phyloP scores from a whole-genome alignment of 2,329 filamentous ascomycete species.

The Tolypocladium tropicale region DNA sequence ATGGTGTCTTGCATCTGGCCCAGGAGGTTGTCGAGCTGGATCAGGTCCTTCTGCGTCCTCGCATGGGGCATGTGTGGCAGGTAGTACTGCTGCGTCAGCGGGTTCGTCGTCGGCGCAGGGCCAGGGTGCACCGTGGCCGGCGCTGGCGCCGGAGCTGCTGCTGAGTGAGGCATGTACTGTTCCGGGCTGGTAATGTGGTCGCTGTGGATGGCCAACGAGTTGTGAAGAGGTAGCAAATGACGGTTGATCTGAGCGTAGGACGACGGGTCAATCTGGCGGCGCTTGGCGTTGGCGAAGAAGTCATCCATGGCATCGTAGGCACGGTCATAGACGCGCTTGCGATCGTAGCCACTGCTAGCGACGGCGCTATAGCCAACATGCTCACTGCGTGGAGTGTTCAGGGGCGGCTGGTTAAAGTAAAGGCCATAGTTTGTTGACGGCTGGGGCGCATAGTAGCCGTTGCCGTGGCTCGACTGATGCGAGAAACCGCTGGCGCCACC shows the following conservation, averaged over 20 bases:
- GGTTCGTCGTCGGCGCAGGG: constrained; percentile 47
- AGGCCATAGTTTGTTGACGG: constrained; percentile 55
- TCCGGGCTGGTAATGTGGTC: constrained; percentile 32
- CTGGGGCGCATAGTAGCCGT: constrained; percentile 48
- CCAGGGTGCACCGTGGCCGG: constrained; percentile 43
- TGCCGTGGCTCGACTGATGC: constrained; percentile 41
- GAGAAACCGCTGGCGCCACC: constrained; percentile 43
- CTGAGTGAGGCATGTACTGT: constrained; percentile 42
- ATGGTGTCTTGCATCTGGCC: constrained; percentile 95
- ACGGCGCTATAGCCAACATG: constrained; percentile 52
- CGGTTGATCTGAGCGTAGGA: constrained; percentile 91
- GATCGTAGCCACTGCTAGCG: constrained; percentile 48
- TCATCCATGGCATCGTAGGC: constrained; percentile 84
- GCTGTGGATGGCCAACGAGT: constrained; percentile 53
- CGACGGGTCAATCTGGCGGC: constrained; percentile 75
- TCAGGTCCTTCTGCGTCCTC: constrained; percentile 84
- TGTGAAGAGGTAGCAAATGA: constrained; percentile 72
- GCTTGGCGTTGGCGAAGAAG: constrained; percentile 89
- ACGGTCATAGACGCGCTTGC: constrained; percentile 80
- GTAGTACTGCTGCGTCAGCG: constrained; percentile 63
- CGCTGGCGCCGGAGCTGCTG: constrained; percentile 20
- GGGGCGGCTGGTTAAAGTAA: constrained; percentile 62
- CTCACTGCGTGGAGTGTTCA: constrained; percentile 41
- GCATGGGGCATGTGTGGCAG: constrained; percentile 71
- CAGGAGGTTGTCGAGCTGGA: constrained; percentile 89